A percentile compares a stretch with the other conserved stretches of the same genome.
Evolutionary conservation across 1,284 basidiomycete genomes (phyloP).

Genomic region (Rhodotorula glutinis): DNA sequence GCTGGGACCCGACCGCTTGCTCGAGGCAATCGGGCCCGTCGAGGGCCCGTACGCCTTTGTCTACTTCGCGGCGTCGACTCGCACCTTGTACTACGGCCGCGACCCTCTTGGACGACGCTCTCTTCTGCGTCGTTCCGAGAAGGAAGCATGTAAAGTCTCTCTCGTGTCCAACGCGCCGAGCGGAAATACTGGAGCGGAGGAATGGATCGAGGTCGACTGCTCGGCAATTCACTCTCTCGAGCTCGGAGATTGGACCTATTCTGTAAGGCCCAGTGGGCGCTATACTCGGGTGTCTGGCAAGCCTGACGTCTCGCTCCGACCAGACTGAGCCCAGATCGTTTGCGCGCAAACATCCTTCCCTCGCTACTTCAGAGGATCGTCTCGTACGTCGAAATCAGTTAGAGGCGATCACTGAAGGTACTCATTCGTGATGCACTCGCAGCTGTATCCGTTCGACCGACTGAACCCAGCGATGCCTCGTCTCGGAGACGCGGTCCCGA

Average conservation of each 20-base stretch:
- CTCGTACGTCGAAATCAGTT: not conserved
- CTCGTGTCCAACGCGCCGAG: slow-evolving; percentile 6
- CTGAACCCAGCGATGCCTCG: slow-evolving; percentile 22
- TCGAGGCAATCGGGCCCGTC: slow-evolving; percentile 59
- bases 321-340: not conserved
- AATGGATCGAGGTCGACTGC: slow-evolving; percentile 34
- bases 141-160: slow-evolving; percentile 41
- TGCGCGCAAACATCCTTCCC: not conserved
- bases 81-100: slow-evolving; percentile 68
- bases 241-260: not conserved
- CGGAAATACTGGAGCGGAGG: not conserved
- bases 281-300: no score
- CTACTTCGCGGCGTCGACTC: slow-evolving; percentile 57
- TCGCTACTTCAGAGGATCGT: not conserved
- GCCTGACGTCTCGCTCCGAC: not conserved
- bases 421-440: slow-evolving; percentile 4
- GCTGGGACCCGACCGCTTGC: slow-evolving; percentile 49
- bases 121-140: slow-evolving; percentile 65
- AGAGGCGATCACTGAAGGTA: not conserved
- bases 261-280: not conserved
- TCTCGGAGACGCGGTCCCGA: slow-evolving; percentile 7
- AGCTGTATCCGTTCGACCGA: slow-evolving; percentile 41
- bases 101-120: slow-evolving; percentile 91
- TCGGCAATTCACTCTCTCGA: slow-evolving; percentile 23
- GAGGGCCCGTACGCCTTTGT: slow-evolving; percentile 92